Evolutionary conservation across 371 early-diverging fungal genomes (phyloP).

Genomic region (Coemansia sp.): DNA sequence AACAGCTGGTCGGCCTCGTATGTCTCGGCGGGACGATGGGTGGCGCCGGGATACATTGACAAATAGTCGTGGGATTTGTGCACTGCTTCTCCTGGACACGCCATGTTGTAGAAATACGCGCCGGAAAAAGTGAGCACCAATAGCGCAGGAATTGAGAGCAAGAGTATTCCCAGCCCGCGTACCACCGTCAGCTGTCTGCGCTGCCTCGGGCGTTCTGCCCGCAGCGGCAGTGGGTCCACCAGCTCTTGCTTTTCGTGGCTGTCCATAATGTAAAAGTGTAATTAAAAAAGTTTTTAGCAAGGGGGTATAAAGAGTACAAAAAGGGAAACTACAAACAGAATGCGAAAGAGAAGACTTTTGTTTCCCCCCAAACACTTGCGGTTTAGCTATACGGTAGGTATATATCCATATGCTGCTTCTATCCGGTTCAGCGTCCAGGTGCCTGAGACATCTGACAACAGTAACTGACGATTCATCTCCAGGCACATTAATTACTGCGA

Average conservation of each 20-base stretch:
- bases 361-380: background rate
- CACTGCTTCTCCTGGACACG: conserved; percentile 4
- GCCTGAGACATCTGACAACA: background rate
- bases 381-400: background rate
- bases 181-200: conserved; percentile 7
- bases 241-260: conserved; percentile 14
- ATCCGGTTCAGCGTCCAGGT: background rate
- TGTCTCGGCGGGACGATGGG: conserved; percentile 4
- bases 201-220: background rate
- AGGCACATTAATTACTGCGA: background rate
- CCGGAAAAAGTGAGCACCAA: conserved; percentile 23
- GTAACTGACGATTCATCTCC: background rate
- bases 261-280: conserved; percentile 1
- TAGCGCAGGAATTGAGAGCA: conserved; percentile 22
- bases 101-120: conserved; percentile 21
- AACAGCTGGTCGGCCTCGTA: conserved; percentile 1
- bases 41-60: conserved; percentile 20
- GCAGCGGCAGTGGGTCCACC: background rate
- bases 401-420: background rate
- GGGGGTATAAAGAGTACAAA: background rate
- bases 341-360: background rate
- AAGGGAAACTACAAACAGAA: background rate
- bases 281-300: background rate
- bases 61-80: conserved; percentile 22
- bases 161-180: conserved; percentile 21